Base-by-base conservation (phyloP, 768 basidiomycete species). In the Rhodosporidiobolus odoratus region DNA sequence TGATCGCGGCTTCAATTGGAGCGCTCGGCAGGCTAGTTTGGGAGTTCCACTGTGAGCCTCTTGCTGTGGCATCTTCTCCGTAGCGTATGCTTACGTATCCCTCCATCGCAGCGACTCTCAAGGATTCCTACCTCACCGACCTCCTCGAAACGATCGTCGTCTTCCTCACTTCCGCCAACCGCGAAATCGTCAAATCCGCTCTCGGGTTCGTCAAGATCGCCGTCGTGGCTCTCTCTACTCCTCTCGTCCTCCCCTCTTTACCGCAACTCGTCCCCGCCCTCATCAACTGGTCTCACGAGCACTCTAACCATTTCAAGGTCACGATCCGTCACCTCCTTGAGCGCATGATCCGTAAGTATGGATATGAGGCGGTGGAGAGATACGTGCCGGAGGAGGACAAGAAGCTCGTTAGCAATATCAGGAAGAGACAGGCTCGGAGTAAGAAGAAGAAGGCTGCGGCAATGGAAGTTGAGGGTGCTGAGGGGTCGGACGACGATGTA, bases 291-390 rank as follows among this genome's bases (percentile, higher is more conserved):
- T 91, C 92, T 9, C 92, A 96, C 78, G 94, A 97, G 77, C 95
- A 98, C 81, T 95, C 95, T 79, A 98, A 98, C 77, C 96, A 97
- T 78, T 98, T 99, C 86, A 98, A 98, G 80, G 83, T 85, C 59
- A 97, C 97, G 82, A 92, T 96, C 32, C 87, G 92, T 53, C 94
- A 98, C 79, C 93, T 98, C 74, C 94, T 98, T 76, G 95, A 98
- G 82, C 86, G 95, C 57, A 88, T 97, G 86, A 84, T 98, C 73
- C 83, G 95, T 71, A 85, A 92, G 71, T 96, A 96, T 77, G 88
- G 87, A 0, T 96, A 86, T 84, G 87, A 93, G 48, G 88, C 88
- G 53, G 86, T 99, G 2, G 80, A 80, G 66, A 74, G 74, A 82
- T 86, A 41, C 87, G 85, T 76, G 85, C 88, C 89, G 61, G 90